Conservation (phyloP, 2,329 filamentous ascomycete species). For the Colletotrichum acutatum region DNA sequence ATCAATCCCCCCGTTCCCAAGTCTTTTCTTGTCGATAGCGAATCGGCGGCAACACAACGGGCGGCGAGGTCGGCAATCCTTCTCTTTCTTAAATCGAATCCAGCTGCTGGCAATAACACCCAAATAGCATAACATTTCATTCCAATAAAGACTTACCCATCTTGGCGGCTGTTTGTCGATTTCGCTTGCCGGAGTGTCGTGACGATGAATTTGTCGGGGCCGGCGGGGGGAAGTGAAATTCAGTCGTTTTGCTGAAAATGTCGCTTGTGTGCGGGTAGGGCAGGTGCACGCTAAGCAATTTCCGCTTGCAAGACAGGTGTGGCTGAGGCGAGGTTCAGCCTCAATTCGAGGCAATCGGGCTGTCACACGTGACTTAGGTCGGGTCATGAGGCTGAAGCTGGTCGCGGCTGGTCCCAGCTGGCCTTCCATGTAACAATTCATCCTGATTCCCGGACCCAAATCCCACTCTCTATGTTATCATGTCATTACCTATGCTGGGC, state of each 20-base stretch:
- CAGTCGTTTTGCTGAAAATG: conserved; percentile 32
- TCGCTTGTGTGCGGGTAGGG: conserved; percentile 37
- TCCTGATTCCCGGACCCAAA: too few relatives aligned
- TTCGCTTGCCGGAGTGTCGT: conserved; percentile 38
- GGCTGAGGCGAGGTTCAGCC: conserved; percentile 25
- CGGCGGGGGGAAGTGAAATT: conserved; percentile 22
- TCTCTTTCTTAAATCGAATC: not conserved
- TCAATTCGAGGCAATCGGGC: conserved; percentile 5
- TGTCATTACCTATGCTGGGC: too few relatives aligned
- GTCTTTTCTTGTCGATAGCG: conserved; percentile 15
- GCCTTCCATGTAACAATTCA: too few relatives aligned
- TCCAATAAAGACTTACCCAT: conserved; percentile 35
- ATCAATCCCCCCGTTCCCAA: conserved; percentile 10
- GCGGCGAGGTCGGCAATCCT: not conserved
- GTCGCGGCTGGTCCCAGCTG: not conserved
- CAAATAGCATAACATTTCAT: conserved; percentile 1
- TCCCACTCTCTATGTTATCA: too few relatives aligned
- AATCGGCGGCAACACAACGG: conserved; percentile 18
- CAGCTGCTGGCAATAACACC: conserved; percentile 17
- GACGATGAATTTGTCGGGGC: conserved; percentile 32
- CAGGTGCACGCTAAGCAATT: conserved; percentile 21
- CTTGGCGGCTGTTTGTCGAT: conserved; percentile 38
- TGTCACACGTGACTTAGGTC: conserved; percentile 23
- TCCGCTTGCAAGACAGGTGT: conserved; percentile 1
- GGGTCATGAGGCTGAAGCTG: not conserved